These are phyloP conservation scores for Incumbomyces lentus DNA, from an alignment of 2,329 filamentous ascomycete genomes.

Conservation along the genomic window DNA sequence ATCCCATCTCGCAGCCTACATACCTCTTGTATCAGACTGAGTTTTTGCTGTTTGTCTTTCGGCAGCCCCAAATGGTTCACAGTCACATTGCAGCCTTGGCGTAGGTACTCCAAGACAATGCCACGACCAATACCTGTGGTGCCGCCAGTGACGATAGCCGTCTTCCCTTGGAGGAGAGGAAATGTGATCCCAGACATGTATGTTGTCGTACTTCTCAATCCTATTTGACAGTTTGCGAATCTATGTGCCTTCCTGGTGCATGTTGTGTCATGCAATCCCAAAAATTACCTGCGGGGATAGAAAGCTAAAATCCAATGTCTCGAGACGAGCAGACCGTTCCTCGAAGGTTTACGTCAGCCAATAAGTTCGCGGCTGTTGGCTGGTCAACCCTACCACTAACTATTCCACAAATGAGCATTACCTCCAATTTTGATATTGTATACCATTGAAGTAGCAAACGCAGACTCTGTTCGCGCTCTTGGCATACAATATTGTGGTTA, in stretches of 20 bases:
- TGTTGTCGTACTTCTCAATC: background rate
- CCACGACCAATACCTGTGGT: conserved; percentile 77
- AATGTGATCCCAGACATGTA: background rate
- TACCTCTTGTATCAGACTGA: conserved; percentile 1
- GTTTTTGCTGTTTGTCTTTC: conserved; percentile 10
- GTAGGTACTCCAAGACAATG: conserved; percentile 67
- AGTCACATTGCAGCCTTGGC: conserved; percentile 66
- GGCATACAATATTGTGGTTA: too few species aligned
- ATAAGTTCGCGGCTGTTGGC: too few species aligned
- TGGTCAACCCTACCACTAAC: too few species aligned
- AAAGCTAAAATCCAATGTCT: too few species aligned
- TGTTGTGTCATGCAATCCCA: background rate
- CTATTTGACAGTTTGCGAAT: background rate
- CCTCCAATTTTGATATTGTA: too few species aligned
- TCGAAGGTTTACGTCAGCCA: too few species aligned
- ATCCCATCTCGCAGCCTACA: conserved; percentile 21
- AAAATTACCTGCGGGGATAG: background rate
- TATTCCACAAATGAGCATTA: too few species aligned
- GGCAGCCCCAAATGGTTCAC: conserved; percentile 58
- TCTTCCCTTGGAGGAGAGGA: conserved; percentile 44
- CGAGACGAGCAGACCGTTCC: too few species aligned
- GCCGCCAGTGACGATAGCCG: conserved; percentile 74
- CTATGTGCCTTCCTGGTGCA: background rate
- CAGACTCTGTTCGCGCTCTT: too few species aligned
- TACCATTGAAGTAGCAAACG: too few species aligned